phyloP scores from a whole-genome alignment of 257 asterid species.

The Solanum peruvianum region DNA sequence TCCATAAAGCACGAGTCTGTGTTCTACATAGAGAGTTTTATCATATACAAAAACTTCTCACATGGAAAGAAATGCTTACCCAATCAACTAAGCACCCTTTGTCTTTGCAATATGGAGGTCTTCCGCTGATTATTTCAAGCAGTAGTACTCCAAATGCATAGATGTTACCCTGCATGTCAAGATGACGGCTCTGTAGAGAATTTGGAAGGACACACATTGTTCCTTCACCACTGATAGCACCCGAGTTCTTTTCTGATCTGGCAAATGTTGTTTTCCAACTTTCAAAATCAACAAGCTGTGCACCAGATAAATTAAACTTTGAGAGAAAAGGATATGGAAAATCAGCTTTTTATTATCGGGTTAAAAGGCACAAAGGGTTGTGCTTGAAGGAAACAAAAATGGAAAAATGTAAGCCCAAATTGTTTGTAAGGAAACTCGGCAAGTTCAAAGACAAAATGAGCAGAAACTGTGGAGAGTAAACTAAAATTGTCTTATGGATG shows the following conservation, averaged over 20 bases:
- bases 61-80: constrained; percentile 34
- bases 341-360: neutral
- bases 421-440: neutral
- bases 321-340: neutral
- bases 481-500: neutral
- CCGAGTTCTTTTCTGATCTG: constrained; percentile 80
- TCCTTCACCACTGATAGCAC: constrained; percentile 58
- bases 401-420: neutral
- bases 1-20: neutral
- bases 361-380: neutral
- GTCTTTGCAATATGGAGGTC: constrained; percentile 74
- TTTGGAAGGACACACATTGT: constrained; percentile 67
- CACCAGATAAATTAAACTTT: neutral
- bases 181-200: constrained; percentile 55
- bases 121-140: constrained; percentile 84
- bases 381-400: neutral
- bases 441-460: neutral
- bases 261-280: constrained; percentile 79
- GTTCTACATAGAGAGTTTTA: neutral
- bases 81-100: constrained; percentile 79
- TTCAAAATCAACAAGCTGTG: constrained; percentile 96
- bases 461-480: neutral
- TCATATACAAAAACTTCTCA: neutral
- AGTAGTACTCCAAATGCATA: constrained; percentile 79
- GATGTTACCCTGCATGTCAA: constrained; percentile 64